phyloP scores from a whole-genome alignment of 768 basidiomycete genomes.

The Kwoniella sp. region DNA sequence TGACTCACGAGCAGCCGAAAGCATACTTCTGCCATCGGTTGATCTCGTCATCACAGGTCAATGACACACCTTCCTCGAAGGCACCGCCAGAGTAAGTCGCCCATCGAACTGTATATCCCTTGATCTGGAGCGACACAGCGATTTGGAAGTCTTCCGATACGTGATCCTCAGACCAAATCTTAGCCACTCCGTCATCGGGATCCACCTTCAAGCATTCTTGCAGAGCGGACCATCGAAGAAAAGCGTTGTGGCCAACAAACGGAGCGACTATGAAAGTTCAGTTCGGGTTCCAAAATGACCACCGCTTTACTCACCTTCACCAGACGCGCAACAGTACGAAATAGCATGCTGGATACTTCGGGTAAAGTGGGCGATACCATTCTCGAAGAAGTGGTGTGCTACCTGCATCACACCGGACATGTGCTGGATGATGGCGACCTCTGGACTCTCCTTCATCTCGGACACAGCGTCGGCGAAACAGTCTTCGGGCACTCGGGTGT shows the following conservation, averaged over 20 bases:
- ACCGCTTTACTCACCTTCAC: slow-evolving; percentile 39
- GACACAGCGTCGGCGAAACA: slow-evolving; percentile 80
- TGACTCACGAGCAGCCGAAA: slow-evolving; percentile 43
- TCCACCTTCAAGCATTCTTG: slow-evolving; percentile 76
- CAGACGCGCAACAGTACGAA: slow-evolving; percentile 47
- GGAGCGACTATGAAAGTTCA: slow-evolving; percentile 2
- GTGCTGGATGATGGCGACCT: slow-evolving; percentile 68
- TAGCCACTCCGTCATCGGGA: slow-evolving; percentile 60
- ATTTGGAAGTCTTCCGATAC: slow-evolving; percentile 82
- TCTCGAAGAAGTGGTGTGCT: slow-evolving; percentile 60
- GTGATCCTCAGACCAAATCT: slow-evolving; percentile 78
- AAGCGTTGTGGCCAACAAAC: slow-evolving; percentile 57
- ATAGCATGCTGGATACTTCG: slow-evolving; percentile 65
- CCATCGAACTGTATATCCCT: slow-evolving; percentile 53
- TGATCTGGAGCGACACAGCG: slow-evolving; percentile 68
- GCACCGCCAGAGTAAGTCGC: slow-evolving; percentile 77
- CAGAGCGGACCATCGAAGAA: slow-evolving; percentile 80
- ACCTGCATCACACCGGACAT: slow-evolving; percentile 45
- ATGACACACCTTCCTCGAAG: slow-evolving; percentile 86
- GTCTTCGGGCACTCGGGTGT: slow-evolving; percentile 75
- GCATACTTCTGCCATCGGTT: slow-evolving; percentile 80
- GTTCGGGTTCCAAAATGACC: neutral
- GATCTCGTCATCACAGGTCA: slow-evolving; percentile 84
- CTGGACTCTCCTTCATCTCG: slow-evolving; percentile 73
- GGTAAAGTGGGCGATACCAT: slow-evolving; percentile 57